Evolutionary conservation across 345 rosid species (phyloP).

Genomic region (Laguncularia racemosa): DNA sequence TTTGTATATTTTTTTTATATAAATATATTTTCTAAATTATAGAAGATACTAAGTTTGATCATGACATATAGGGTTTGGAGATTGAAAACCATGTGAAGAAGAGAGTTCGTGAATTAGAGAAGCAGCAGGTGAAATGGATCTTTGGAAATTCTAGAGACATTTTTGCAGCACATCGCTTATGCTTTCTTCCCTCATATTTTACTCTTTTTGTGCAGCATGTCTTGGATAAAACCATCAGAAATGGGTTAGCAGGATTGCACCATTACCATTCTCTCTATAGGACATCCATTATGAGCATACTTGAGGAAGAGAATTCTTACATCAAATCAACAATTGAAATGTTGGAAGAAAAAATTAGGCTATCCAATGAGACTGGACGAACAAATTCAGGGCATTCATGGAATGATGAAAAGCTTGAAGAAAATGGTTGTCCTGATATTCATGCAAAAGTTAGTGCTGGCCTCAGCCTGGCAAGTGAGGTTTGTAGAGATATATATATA

Average conservation of each 20-base stretch:
- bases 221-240: constrained; percentile 42
- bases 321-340: constrained; percentile 30
- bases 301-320: constrained; percentile 49
- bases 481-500: constrained; percentile 7
- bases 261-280: constrained; percentile 56
- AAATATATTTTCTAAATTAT: not conserved
- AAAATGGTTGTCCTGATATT: constrained; percentile 50
- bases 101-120: constrained; percentile 64
- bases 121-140: constrained; percentile 55
- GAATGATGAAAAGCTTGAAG: constrained; percentile 33
- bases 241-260: constrained; percentile 40
- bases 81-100: constrained; percentile 92
- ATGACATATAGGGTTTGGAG: constrained; percentile 67
- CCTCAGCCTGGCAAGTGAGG: constrained; percentile 32
- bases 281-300: constrained; percentile 41
- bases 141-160: not conserved
- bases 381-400: constrained; percentile 20
- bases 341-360: constrained; percentile 44
- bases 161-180: not conserved
- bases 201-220: constrained; percentile 40
- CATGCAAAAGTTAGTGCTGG: constrained; percentile 35
- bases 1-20: not conserved
- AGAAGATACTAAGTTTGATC: constrained; percentile 6
- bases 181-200: constrained; percentile 6
- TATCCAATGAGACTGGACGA: constrained; percentile 21